phyloP scores from a whole-genome alignment of 2,329 filamentous ascomycete genomes.

The Penicillium sp. region DNA sequence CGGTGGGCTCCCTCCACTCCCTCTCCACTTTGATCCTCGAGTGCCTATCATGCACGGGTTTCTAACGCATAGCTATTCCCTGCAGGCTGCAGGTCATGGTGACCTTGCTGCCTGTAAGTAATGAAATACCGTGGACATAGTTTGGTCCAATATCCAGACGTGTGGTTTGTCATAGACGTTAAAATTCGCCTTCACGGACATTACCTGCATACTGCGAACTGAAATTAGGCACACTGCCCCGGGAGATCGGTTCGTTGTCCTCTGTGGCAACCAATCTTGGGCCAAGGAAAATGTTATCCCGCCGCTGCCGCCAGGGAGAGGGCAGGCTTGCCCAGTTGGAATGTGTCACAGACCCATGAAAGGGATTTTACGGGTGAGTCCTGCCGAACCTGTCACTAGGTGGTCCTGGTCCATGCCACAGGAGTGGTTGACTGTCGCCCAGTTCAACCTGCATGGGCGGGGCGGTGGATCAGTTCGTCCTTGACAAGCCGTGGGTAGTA shows the following conservation, averaged over 20 bases:
- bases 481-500: constrained; percentile 25
- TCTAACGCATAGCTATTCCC: constrained; percentile 21
- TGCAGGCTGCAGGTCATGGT: constrained; percentile 25
- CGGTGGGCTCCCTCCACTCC: constrained; percentile 9
- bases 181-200: background rate
- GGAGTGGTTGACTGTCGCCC: constrained; percentile 24
- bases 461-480: constrained; percentile 25
- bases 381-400: constrained; percentile 22
- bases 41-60: constrained; percentile 23
- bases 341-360: constrained; percentile 28
- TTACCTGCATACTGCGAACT: constrained; percentile 10
- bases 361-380: constrained; percentile 17
- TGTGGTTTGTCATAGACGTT: constrained; percentile 6
- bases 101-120: constrained; percentile 16
- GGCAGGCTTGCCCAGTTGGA: constrained; percentile 14
- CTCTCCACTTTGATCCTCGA: constrained; percentile 20
- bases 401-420: constrained; percentile 26
- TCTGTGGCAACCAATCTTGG: constrained; percentile 7
- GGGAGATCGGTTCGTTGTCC: background rate
- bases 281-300: constrained; percentile 11
- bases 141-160: background rate
- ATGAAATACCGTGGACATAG: constrained; percentile 5
- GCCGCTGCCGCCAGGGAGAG: constrained; percentile 21
- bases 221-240: constrained; percentile 2
- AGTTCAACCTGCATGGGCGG: constrained; percentile 27